Evolutionary conservation across 768 basidiomycete species (phyloP), one percentile per base, ranked within the genome.

Genomic region (Krasilnikovozyma curviuscula): DNA sequence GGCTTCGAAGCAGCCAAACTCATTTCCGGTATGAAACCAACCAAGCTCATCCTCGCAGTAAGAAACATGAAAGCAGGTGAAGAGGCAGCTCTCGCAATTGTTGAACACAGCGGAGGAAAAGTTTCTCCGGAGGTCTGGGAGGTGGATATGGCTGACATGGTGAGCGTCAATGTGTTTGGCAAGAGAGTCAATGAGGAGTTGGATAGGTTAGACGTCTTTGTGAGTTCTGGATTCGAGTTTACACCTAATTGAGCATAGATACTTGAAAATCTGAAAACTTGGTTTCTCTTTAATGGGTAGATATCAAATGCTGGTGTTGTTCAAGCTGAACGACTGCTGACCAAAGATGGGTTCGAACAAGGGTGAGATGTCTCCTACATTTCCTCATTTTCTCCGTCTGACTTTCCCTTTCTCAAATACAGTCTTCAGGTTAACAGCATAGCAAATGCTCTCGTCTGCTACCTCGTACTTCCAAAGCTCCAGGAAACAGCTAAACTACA

Each of bases 121-220:
- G n/a, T n/a, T n/a, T n/a, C n/a, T n/a, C 43, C 50, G 8, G 55
- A 56, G 30, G 53, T 56, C 2, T 56, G 55, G 55, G 13, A 46
- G 19, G 21, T 56, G 18, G 55, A 56, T 44, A 12, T 54, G 43
- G 49, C 54, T 12, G 34, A 38, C n/a, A 40, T 54, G 38, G 33
- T 37, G 32, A 52, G 41, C 16, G 48, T 56, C 43, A 54, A 52
- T 40, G 50, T 40, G 25, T 56, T 54, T 40, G 53, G 33, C 30
- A 45, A 54, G 3, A 28, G 48, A 29, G 50, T 46, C 19, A 33
- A 49, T 14, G 41, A 25, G 21, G 42, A 50, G 38, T 28, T 56
- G 37, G 55, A 52, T 8, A 54, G 55, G 43, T 40, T 56, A 44
- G 55, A 56, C 47, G 45, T 54, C 3, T 39, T 56, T 30, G 52